A percentile compares a stretch with the other conserved stretches of the same genome.
These are phyloP conservation scores for Trichosporon ovoides DNA, from an alignment of 1,284 basidiomycete genomes.

Conservation along the genomic window DNA sequence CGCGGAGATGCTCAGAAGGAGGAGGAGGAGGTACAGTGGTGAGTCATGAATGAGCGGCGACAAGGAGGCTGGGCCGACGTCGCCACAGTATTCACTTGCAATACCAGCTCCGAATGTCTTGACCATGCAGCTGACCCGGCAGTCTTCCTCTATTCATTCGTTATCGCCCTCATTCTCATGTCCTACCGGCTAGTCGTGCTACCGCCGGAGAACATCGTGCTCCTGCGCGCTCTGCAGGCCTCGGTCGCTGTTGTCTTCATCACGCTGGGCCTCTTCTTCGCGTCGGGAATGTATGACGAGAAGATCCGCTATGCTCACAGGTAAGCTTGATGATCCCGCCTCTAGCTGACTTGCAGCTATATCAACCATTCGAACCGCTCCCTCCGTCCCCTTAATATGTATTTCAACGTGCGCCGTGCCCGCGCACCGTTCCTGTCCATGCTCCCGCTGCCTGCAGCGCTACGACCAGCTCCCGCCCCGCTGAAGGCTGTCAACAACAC, in stretches of 20 bases:
- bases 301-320: constrained; percentile 94
- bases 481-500: constrained; percentile 25
- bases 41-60: constrained; percentile 48
- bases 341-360: constrained; percentile 61
- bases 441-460: constrained; percentile 63
- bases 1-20: constrained; percentile 69
- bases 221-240: constrained; percentile 53
- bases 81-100: neutral
- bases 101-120: neutral
- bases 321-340: constrained; percentile 53
- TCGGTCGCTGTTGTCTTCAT: constrained; percentile 78
- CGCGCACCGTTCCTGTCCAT: constrained; percentile 57
- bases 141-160: constrained; percentile 43
- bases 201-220: constrained; percentile 32
- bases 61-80: neutral
- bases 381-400: constrained; percentile 90
- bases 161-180: constrained; percentile 27
- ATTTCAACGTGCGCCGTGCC: constrained; percentile 72
- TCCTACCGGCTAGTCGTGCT: constrained; percentile 30
- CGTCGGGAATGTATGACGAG: constrained; percentile 91
- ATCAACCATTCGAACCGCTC: constrained; percentile 93
- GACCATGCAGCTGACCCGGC: constrained; percentile 1
- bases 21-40: constrained; percentile 86
- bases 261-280: constrained; percentile 90
- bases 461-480: constrained; percentile 53